A percentile compares a stretch with the other conserved stretches of the same genome.
Evolutionary conservation across 2,329 filamentous ascomycete genomes (phyloP).

Genomic region (Colletotrichum sojae): DNA sequence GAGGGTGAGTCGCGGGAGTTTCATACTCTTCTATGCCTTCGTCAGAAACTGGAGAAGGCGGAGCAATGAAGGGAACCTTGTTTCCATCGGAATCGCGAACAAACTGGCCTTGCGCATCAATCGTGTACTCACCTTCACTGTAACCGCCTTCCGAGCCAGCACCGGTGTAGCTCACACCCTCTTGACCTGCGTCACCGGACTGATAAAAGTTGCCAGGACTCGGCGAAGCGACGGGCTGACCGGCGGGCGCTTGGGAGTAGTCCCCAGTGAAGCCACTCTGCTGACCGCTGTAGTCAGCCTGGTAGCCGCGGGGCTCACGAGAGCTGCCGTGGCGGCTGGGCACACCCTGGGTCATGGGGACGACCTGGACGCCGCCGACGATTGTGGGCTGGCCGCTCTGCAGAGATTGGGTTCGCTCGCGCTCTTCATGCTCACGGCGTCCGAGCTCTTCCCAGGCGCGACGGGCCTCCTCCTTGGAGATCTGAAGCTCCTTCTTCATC

Average conservation of each 20-base stretch:
- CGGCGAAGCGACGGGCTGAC: constrained; percentile 54
- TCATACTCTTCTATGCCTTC: constrained; percentile 71
- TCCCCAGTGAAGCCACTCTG: constrained; percentile 52
- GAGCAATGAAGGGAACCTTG: constrained; percentile 67
- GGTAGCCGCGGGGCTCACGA: constrained; percentile 53
- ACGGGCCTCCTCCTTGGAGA: constrained; percentile 95
- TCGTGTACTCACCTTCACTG: constrained; percentile 80
- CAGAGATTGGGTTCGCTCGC: constrained; percentile 87
- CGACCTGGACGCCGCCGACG: constrained; percentile 93
- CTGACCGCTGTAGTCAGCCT: constrained; percentile 47
- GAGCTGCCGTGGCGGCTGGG: constrained; percentile 67
- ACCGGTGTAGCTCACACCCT: constrained; percentile 38
- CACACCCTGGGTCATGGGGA: constrained; percentile 87
- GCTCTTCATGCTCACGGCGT: constrained; percentile 91
- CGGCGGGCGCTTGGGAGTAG: constrained; percentile 58
- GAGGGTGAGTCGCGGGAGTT: constrained; percentile 61
- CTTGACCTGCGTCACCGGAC: constrained; percentile 23
- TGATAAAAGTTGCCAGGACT: constrained; percentile 46
- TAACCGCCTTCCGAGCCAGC: constrained; percentile 72
- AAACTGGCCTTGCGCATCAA: constrained; percentile 73
- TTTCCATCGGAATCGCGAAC: constrained; percentile 73
- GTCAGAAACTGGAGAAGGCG: constrained; percentile 65
- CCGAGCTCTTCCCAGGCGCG: constrained; percentile 98
- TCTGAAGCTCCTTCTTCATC: constrained; percentile 92
- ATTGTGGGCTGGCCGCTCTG: constrained; percentile 90